Evolutionary conservation across 208 protist genomes (phyloP).

Genomic region (Eutreptiella sp.): DNA sequence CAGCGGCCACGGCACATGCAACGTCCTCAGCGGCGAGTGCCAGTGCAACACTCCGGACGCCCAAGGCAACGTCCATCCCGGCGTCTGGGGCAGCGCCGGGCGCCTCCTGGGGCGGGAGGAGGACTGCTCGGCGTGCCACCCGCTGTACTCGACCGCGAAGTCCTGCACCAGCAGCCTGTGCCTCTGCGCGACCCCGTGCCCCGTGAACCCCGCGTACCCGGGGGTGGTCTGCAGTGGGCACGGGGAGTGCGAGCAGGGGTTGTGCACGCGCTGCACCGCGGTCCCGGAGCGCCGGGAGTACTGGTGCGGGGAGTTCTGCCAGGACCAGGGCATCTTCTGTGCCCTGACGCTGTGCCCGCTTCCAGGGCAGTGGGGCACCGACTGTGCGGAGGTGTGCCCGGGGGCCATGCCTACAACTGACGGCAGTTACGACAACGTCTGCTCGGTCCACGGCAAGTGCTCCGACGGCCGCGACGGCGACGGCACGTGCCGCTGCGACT

Average conservation of each 20-base stretch:
- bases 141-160: not conserved
- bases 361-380: not conserved
- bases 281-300: not conserved
- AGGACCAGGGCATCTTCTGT: not conserved
- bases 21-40: constrained; percentile 29
- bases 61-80: too few relatives aligned
- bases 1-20: constrained; percentile 21
- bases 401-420: not conserved
- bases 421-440: constrained; percentile 19
- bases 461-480: constrained; percentile 25
- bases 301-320: not conserved
- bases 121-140: constrained; percentile 20
- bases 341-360: too few relatives aligned
- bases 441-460: constrained; percentile 16
- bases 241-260: too few relatives aligned
- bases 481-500: constrained; percentile 36
- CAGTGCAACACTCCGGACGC: constrained; percentile 11
- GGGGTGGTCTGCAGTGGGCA: not conserved
- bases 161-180: too few relatives aligned
- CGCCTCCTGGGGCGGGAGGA: too few relatives aligned
- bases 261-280: not conserved
- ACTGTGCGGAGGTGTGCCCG: not conserved
- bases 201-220: not conserved
- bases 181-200: not conserved
- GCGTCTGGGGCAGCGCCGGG: too few relatives aligned